Conservation (phyloP, 129 eudicot species). For the Artemisia argyi region DNA sequence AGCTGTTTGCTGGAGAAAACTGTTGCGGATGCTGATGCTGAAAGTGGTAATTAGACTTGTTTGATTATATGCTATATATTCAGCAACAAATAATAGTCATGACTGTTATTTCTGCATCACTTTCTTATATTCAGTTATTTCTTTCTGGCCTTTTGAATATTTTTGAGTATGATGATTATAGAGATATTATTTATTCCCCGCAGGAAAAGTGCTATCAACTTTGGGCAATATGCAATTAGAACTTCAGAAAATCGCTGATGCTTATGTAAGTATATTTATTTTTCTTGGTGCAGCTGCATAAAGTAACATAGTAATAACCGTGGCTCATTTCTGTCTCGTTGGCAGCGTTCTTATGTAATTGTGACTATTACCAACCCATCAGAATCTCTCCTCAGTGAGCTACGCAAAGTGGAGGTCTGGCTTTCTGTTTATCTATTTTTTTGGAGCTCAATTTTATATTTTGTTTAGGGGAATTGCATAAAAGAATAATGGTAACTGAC, state of each 20-base stretch:
- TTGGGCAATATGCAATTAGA: conserved; percentile 78
- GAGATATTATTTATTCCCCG: conserved; percentile 20
- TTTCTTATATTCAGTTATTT: conserved; percentile 13
- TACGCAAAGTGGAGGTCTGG: conserved; percentile 91
- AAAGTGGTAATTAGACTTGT: conserved; percentile 60
- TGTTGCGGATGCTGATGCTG: conserved; percentile 51
- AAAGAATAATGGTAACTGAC: too few relatives aligned
- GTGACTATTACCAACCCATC: conserved; percentile 91
- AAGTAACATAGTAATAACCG: conserved; percentile 4
- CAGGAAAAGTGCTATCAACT: conserved; percentile 69
- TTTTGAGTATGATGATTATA: conserved; percentile 13
- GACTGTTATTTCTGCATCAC: neutral
- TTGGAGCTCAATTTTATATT: neutral
- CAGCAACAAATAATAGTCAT: neutral
- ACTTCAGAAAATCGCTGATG: conserved; percentile 87
- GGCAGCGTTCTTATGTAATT: conserved; percentile 78
- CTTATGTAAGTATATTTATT: conserved; percentile 53
- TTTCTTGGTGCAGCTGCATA: conserved; percentile 11
- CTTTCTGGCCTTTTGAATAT: neutral
- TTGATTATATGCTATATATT: conserved; percentile 1
- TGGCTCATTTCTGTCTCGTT: conserved; percentile 28
- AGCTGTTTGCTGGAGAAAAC: conserved; percentile 73
- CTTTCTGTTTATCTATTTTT: conserved; percentile 2
- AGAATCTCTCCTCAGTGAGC: conserved; percentile 90
- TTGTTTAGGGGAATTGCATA: too few relatives aligned